These are phyloP conservation scores for Skeletonema potamos DNA, from an alignment of 108 stramenopile species.

Conservation along the genomic window DNA sequence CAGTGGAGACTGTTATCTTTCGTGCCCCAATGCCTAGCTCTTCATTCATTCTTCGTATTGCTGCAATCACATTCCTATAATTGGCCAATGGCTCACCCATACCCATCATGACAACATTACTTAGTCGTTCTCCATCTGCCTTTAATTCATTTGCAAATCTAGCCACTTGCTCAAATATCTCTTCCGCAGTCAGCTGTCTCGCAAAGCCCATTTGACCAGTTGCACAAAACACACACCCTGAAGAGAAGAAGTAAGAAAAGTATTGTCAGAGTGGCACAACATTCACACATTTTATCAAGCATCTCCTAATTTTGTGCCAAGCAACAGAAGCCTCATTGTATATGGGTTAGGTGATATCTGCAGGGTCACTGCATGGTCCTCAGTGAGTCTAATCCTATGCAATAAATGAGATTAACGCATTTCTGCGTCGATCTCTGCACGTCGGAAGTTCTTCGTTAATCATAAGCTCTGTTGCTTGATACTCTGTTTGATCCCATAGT, in stretches of 20 bases:
- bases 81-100: conserved; percentile 96
- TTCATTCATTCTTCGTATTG: conserved; percentile 81
- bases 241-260: background rate
- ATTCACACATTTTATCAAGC: conserved; percentile 69
- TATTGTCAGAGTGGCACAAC: conserved; percentile 19
- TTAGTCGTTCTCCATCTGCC: conserved; percentile 63
- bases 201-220: conserved; percentile 98
- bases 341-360: conserved; percentile 1
- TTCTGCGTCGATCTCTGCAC: conserved; percentile 4
- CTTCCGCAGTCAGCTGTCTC: conserved; percentile 87
- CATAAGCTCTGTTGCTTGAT: background rate
- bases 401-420: conserved; percentile 2
- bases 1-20: conserved; percentile 93
- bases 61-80: conserved; percentile 88
- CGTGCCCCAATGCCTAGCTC: conserved; percentile 94
- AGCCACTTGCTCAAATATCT: conserved; percentile 93
- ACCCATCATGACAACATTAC: conserved; percentile 97
- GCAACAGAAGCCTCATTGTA: background rate
- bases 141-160: conserved; percentile 69
- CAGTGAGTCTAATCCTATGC: conserved; percentile 5
- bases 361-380: background rate
- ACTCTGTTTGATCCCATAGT: background rate
- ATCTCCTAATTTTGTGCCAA: background rate
- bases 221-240: conserved; percentile 51
- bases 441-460: background rate